Percentiles rank a stretch among this genome's conserved stretches.
phyloP scores from a whole-genome alignment of 2,329 filamentous ascomycete species.

The Colletotrichum lindemuthianum region DNA sequence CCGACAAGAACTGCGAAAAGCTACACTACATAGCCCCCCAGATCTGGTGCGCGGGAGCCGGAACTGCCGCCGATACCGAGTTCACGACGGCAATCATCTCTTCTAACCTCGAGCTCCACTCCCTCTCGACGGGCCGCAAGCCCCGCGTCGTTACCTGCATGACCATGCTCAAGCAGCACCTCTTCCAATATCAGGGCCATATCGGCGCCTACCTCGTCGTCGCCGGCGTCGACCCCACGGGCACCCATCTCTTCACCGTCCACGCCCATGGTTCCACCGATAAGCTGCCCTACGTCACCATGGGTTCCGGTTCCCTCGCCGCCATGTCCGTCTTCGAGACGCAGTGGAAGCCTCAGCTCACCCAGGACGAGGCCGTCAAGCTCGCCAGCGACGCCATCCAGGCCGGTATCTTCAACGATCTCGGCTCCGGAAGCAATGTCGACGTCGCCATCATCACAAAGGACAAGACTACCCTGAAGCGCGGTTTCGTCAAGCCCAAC shows the following conservation, averaged over 20 bases:
- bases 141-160: constrained; percentile 98
- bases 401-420: constrained; percentile 98
- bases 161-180: constrained; percentile 99
- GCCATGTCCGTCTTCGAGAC: constrained; percentile 99
- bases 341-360: constrained; percentile 85
- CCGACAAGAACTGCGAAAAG: constrained; percentile 99
- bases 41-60: constrained; percentile 99
- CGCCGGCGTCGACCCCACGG: constrained; percentile 95
- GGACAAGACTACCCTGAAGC: constrained; percentile 92
- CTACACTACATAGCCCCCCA: constrained; percentile 98
- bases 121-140: constrained; percentile 94
- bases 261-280: constrained; percentile 98
- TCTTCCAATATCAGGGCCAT: constrained; percentile 97
- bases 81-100: constrained; percentile 99
- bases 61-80: constrained; percentile 97
- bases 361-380: constrained; percentile 82
- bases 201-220: constrained; percentile 98
- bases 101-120: constrained; percentile 97
- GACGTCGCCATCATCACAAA: constrained; percentile 95
- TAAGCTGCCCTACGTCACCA: constrained; percentile 98
- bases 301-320: constrained; percentile 95
- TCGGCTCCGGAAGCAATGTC: constrained; percentile 96
- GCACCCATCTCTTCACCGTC: constrained; percentile 94
- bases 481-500: constrained; percentile 95
- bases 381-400: constrained; percentile 88